These are phyloP conservation scores for Abrus pulchellus DNA, from an alignment of 306 rosid genomes.

Conservation along the genomic window DNA sequence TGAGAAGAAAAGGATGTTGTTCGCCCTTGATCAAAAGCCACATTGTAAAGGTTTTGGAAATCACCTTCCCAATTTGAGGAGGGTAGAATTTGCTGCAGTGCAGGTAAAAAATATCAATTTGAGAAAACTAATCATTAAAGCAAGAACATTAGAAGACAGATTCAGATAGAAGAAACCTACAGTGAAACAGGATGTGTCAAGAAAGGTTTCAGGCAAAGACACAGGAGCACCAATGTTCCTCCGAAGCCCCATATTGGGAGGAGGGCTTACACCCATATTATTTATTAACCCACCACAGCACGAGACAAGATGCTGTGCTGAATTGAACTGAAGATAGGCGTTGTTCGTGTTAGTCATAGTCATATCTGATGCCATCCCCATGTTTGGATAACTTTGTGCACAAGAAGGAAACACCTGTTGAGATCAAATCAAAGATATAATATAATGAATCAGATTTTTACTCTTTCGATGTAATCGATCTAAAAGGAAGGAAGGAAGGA, in stretches of 20 bases:
- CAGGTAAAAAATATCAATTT: background rate
- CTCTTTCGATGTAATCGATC: background rate
- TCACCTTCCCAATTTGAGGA: constrained; percentile 72
- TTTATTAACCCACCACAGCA: constrained; percentile 66
- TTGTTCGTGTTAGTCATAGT: constrained; percentile 60
- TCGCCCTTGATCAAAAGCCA: constrained; percentile 67
- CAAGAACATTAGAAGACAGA: background rate
- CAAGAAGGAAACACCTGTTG: constrained; percentile 72
- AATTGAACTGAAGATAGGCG: constrained; percentile 68
- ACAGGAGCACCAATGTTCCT: constrained; percentile 69
- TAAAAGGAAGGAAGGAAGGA: background rate
- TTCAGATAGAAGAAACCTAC: constrained; percentile 53
- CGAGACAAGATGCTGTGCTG: constrained; percentile 66
- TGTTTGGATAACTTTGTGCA: constrained; percentile 60
- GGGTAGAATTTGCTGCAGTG: constrained; percentile 68
- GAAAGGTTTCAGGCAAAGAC: constrained; percentile 71
- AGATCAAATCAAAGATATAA: constrained; percentile 10
- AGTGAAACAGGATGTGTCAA: constrained; percentile 70
- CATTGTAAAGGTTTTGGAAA: constrained; percentile 61
- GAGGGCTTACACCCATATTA: constrained; percentile 62
- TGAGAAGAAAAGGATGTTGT: constrained; percentile 62
- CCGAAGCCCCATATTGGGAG: constrained; percentile 63
- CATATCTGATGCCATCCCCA: constrained; percentile 67
- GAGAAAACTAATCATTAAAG: constrained; percentile 3
- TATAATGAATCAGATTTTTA: constrained; percentile 18